Base-by-base conservation (phyloP, 371 early-diverging fungal genomes). In the Basidiobolus meristosporus region DNA sequence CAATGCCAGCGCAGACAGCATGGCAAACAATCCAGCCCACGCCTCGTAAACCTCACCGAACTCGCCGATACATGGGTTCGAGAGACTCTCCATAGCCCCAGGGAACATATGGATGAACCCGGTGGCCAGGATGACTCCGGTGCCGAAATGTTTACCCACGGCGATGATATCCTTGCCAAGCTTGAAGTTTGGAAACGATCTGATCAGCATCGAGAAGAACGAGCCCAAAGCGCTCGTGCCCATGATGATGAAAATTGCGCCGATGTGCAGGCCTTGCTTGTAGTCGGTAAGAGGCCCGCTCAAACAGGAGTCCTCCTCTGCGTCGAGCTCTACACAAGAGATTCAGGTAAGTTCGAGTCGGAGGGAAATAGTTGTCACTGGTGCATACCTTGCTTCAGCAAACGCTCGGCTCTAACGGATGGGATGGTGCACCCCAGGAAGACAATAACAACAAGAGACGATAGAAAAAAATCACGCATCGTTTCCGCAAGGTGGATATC, bases 111-210 rank as follows among this genome's bases (percentile, higher is more conserved):
- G 86, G 43, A 85, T 65, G 38, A 83, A 76, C 7, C 76, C 82
- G 3, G 81, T 80, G 1, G 79, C 68, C 39, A 83, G 62, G 39
- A 86, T 79, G 9, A 86, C 71, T 41, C 86, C 86, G 1, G 77
- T 76, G 40, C 83, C 80, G 43, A 83, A 63, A 47, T 63, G 60
- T 47, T 73, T 76, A 40, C 60, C 57, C 23, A 59, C 11, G n/a
- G 26, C 28, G n/a, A 39, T 10, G 12, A n/a, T n/a, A n/a, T n/a
- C 20, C 6, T 10, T 29, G 31, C 5, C 20, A n/a, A 5, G 44
- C 37, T 18, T 40, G 44, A 1, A 26, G 9, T 1, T 31, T 2
- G 9, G 6, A 14, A 7, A 30, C 30, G 11, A 43, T 10, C 4
- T 10, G 17, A 7, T 17, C 18, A 39, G 11, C 2, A 21, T 10